A percentile compares a stretch with the other conserved stretches of the same genome.
phyloP scores from a whole-genome alignment of 495 filamentous ascomycete species.

The Annulohypoxylon maeteangense region DNA sequence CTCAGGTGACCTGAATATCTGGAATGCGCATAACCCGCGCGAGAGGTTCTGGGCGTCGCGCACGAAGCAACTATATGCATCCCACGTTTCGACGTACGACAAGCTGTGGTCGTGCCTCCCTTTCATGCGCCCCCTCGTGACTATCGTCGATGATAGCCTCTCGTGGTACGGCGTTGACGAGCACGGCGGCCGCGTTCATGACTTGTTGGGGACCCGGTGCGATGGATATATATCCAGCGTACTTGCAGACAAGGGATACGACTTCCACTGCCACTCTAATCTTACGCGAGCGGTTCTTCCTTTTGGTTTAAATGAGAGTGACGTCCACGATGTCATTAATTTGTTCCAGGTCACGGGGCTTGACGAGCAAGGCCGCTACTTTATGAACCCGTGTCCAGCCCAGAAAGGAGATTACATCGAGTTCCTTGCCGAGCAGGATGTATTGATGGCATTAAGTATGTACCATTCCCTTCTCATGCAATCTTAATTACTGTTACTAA shows the following conservation, averaged over 20 bases:
- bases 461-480: not conserved
- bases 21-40: constrained; percentile 77
- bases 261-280: constrained; percentile 86
- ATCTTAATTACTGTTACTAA: constrained; percentile 34
- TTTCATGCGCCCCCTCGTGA: constrained; percentile 77
- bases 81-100: constrained; percentile 75
- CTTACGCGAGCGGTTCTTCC: constrained; percentile 75
- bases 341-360: constrained; percentile 84
- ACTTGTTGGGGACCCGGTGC: constrained; percentile 80
- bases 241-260: constrained; percentile 65
- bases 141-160: constrained; percentile 76
- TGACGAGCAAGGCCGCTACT: constrained; percentile 76
- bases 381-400: constrained; percentile 78
- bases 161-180: constrained; percentile 62
- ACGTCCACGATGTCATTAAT: constrained; percentile 85
- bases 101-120: constrained; percentile 81
- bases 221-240: constrained; percentile 80
- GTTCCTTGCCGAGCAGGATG: constrained; percentile 79
- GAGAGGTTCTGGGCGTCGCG: constrained; percentile 83
- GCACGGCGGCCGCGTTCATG: constrained; percentile 71
- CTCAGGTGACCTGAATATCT: constrained; percentile 79
- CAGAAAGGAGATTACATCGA: constrained; percentile 73
- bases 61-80: constrained; percentile 79
- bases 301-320: constrained; percentile 73
- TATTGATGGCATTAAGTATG: constrained; percentile 75